Percentiles rank a stretch among this genome's conserved stretches.
Evolutionary conservation across 768 basidiomycete genomes (phyloP).

Genomic region (Daedaleopsis nitida): DNA sequence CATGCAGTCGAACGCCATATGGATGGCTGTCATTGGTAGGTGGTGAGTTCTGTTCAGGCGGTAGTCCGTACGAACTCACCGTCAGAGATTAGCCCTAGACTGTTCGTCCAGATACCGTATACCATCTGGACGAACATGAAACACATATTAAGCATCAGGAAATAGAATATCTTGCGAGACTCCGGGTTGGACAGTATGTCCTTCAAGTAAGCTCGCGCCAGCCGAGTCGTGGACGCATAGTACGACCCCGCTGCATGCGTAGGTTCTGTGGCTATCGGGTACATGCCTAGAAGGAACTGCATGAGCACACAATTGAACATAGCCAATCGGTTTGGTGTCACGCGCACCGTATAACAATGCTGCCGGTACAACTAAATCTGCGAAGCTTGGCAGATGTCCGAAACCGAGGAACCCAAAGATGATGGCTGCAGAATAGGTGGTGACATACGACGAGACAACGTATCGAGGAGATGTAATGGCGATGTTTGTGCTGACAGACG

Average conservation of each 20-base stretch:
- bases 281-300: constrained; percentile 8
- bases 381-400: constrained; percentile 57
- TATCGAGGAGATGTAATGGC: constrained; percentile 49
- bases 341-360: constrained; percentile 67
- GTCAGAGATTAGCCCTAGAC: constrained; percentile 93
- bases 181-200: constrained; percentile 90
- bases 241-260: constrained; percentile 14
- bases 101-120: constrained; percentile 98
- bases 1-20: constrained; percentile 99
- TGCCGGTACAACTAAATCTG: constrained; percentile 57
- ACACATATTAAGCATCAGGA: constrained; percentile 88
- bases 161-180: constrained; percentile 95
- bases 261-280: constrained; percentile 5
- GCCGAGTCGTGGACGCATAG: constrained; percentile 28
- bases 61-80: constrained; percentile 46
- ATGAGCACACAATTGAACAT: too few relatives aligned
- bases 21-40: constrained; percentile 69
- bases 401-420: constrained; percentile 65
- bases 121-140: constrained; percentile 98
- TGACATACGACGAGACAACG: constrained; percentile 61
- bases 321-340: too few relatives aligned
- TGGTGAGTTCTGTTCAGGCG: background rate
- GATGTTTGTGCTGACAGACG: constrained; percentile 48
- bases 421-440: constrained; percentile 47
- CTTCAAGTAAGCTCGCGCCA: constrained; percentile 74